Conservation (phyloP, 176 grass and related monocot genomes). For the Oryza rufipogon region DNA sequence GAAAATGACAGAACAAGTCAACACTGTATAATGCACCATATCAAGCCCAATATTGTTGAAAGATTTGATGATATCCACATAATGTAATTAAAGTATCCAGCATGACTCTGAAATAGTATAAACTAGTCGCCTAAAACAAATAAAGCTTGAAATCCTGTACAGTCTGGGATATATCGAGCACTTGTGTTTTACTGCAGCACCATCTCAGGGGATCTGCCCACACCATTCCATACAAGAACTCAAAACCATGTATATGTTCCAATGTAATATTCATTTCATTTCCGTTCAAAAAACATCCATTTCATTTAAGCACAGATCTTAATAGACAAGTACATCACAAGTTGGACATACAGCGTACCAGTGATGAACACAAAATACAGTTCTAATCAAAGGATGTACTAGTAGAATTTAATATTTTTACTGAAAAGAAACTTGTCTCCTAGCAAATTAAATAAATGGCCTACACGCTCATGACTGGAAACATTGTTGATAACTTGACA, state of each 20-base stretch:
- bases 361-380: neutral
- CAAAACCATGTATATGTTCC: conserved; percentile 1
- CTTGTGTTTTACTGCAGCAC: neutral
- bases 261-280: conserved; percentile 18
- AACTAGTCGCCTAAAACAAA: neutral
- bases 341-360: neutral
- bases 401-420: neutral
- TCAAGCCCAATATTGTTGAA: conserved; percentile 3
- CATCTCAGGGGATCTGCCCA: neutral
- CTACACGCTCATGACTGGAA: neutral
- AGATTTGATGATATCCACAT: conserved; percentile 4
- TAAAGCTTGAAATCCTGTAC: neutral
- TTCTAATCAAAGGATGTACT: neutral
- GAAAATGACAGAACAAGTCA: neutral
- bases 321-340: neutral
- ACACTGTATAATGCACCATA: conserved; percentile 3
- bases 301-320: neutral
- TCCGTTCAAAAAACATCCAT: too few species aligned
- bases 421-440: conserved; percentile 4
- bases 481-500: neutral
- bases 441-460: neutral
- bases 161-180: neutral
- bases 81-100: conserved; percentile 20
- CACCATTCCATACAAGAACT: neutral
- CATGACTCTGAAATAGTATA: neutral